Base-by-base conservation (phyloP, 2,329 filamentous ascomycete genomes). In the Thelonectria rubi region DNA sequence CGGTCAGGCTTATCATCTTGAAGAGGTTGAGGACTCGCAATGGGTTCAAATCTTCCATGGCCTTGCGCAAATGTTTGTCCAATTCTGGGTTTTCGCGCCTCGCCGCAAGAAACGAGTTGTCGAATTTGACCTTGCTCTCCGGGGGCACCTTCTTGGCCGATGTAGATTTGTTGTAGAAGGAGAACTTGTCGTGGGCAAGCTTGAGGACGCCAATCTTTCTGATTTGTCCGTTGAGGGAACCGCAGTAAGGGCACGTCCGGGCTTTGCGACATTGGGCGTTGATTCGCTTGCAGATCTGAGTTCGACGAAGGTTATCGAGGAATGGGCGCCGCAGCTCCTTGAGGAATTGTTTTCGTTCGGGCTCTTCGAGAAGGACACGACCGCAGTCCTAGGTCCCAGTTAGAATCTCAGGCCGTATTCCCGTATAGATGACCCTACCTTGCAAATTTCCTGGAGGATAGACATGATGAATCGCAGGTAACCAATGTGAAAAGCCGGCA, bases 401-500 rank as follows among this genome's bases (percentile, higher is more conserved):
- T 50, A 71, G 66, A 21, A 24, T 43, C 12, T 30, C 3, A 14
- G 12, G 20, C 1, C 5, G 15, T 21, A 15, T 39, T 42, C n/a
- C 10, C 26, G 15, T 34, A 21, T 32, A 14, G 7, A 43, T 18
- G 49, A 30, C 48, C 5, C 34, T 74, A 84, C 79, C 74, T 97
- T 99, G 88, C 95, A 99, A 67, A 99, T 96, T 73, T 95, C 91
- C 75, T 98, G 94, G 21, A 99, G 84, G 58, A 97, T 94, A 46
- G 89, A 90, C 74, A 97, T 94, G 66, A 95, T 93, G 75, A 96
- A 93, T 75, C 93, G 95, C 71, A 99, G 86, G 75, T 97, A 99
- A 39, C 95, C 95, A 67, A 98, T 93, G 75, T 99, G 95, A 74
- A 98, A 98, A 45, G 91, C 93, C 4, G 95, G 95, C 53, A 99